Percentiles rank a stretch among this genome's conserved stretches.
phyloP scores from a whole-genome alignment of 2,329 filamentous ascomycete genomes.

The Phaeosphaeria sp. region DNA sequence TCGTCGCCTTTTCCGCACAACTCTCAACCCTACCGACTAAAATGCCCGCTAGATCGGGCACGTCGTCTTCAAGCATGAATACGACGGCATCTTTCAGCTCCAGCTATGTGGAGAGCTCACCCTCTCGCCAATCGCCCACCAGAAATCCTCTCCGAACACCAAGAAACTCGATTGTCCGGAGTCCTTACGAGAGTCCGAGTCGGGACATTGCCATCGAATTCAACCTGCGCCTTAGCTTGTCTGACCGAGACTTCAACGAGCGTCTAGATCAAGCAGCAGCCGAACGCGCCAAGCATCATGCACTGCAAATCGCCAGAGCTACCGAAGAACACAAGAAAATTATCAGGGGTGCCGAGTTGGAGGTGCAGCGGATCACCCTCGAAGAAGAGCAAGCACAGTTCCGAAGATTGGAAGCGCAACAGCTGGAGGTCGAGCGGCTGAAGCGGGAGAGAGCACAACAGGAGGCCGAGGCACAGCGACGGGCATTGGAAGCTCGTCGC shows the following conservation, averaged over 20 bases:
- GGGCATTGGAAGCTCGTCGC: constrained; percentile 41
- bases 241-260: constrained; percentile 58
- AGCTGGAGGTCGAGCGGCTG: constrained; percentile 49
- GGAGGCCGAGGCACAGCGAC: constrained; percentile 44
- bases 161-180: constrained; percentile 28
- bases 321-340: constrained; percentile 72
- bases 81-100: constrained; percentile 41
- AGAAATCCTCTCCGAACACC: constrained; percentile 32
- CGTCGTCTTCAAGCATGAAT: constrained; percentile 44
- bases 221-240: constrained; percentile 50
- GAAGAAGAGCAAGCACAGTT: constrained; percentile 48
- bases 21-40: constrained; percentile 13
- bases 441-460: constrained; percentile 53
- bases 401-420: constrained; percentile 44
- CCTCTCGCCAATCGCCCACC: constrained; percentile 40
- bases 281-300: constrained; percentile 68
- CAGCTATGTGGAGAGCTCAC: constrained; percentile 39
- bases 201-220: constrained; percentile 50
- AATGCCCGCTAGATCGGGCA: constrained; percentile 42
- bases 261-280: constrained; percentile 67
- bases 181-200: constrained; percentile 41
- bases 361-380: constrained; percentile 56
- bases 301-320: constrained; percentile 70
- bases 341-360: constrained; percentile 60
- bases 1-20: constrained; percentile 6